phyloP scores from a whole-genome alignment of 495 filamentous ascomycete species.

The Penicillium chermesinum region DNA sequence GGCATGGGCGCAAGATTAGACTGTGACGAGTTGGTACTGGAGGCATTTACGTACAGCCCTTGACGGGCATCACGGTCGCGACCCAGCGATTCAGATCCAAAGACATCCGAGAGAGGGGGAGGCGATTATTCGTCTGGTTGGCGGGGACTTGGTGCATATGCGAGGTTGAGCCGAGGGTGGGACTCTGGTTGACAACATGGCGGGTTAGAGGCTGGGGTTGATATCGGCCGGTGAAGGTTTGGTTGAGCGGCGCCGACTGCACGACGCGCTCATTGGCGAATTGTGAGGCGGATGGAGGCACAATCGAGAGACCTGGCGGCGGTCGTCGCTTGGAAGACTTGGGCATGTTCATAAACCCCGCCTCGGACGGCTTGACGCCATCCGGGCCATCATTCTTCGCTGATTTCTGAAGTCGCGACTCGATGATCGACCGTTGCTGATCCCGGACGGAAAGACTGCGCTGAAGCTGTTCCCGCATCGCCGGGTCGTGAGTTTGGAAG shows the following conservation, averaged over 20 bases:
- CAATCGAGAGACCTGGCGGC: slow-evolving; percentile 87
- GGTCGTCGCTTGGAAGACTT: slow-evolving; percentile 70
- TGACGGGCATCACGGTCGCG: slow-evolving; percentile 37
- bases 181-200: slow-evolving; percentile 79
- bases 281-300: slow-evolving; percentile 91
- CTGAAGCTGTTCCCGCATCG: slow-evolving; percentile 91
- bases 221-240: slow-evolving; percentile 89
- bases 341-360: slow-evolving; percentile 49
- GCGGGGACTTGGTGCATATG: slow-evolving; percentile 92
- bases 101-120: slow-evolving; percentile 96
- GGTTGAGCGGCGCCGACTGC: slow-evolving; percentile 92
- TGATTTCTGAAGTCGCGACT: slow-evolving; percentile 82
- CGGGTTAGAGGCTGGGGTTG: slow-evolving; percentile 76
- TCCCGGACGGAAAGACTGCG: slow-evolving; percentile 90
- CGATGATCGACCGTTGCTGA: slow-evolving; percentile 91
- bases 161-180: slow-evolving; percentile 77
- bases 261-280: slow-evolving; percentile 96
- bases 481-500: slow-evolving; percentile 92
- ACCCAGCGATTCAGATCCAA: slow-evolving; percentile 73
- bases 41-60: slow-evolving; percentile 42
- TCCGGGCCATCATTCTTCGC: slow-evolving; percentile 68
- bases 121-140: slow-evolving; percentile 81
- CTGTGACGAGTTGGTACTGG: slow-evolving; percentile 61
- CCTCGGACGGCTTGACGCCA: slow-evolving; percentile 49
- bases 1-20: slow-evolving; percentile 61